Evolutionary conservation across 495 filamentous ascomycete genomes (phyloP).

Genomic region (Schizothecium vesticola): DNA sequence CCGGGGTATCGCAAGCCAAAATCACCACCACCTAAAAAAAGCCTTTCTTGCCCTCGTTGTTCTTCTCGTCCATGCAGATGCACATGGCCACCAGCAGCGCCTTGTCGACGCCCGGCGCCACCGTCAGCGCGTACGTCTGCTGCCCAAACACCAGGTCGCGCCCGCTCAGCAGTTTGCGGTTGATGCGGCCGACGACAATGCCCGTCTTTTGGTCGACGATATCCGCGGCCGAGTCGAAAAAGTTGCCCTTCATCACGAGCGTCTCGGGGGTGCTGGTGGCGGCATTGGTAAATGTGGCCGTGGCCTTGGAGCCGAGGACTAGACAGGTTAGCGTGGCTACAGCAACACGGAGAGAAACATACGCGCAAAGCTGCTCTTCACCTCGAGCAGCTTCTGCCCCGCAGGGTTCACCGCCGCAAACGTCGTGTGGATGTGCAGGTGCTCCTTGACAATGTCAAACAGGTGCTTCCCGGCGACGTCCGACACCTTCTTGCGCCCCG

Average conservation of each 20-base stretch:
- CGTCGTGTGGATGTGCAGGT: conserved; percentile 44
- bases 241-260: conserved; percentile 40
- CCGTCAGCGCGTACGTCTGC: conserved; percentile 54
- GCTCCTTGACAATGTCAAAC: conserved; percentile 50
- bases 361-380: conserved; percentile 47
- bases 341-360: conserved; percentile 18
- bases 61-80: conserved; percentile 59
- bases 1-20: neutral
- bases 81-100: conserved; percentile 55
- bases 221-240: conserved; percentile 43
- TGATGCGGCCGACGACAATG: conserved; percentile 47
- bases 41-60: conserved; percentile 34
- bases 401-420: conserved; percentile 38
- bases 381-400: conserved; percentile 43
- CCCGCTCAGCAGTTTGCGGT: conserved; percentile 49
- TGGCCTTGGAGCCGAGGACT: conserved; percentile 45
- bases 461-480: conserved; percentile 44
- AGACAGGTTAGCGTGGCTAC: neutral
- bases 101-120: conserved; percentile 58
- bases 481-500: conserved; percentile 41
- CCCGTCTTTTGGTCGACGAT: conserved; percentile 42
- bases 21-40: neutral
- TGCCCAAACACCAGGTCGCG: conserved; percentile 50
- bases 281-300: conserved; percentile 42
- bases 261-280: conserved; percentile 30